A percentile compares a stretch with the other conserved stretches of the same genome.
These are phyloP conservation scores for Carex kokanica DNA, from an alignment of 176 grass and related monocot species.

Conservation along the genomic window DNA sequence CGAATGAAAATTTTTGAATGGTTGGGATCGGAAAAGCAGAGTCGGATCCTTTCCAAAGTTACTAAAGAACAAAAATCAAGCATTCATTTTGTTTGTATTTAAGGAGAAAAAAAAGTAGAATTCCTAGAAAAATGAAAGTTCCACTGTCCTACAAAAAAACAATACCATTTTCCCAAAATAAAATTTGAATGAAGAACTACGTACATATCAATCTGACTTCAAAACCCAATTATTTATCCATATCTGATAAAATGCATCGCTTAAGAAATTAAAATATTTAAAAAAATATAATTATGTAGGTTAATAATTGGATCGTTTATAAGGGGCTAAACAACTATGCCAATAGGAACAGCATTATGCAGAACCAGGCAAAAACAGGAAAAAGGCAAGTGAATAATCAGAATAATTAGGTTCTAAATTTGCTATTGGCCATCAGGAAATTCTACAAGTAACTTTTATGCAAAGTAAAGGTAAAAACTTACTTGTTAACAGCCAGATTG, in stretches of 20 bases:
- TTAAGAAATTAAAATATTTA: not conserved
- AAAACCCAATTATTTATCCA: not conserved
- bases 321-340: not conserved
- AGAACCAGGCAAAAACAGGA: not conserved
- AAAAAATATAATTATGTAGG: not conserved
- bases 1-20: too few species aligned
- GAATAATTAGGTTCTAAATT: not conserved
- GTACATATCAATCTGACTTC: not conserved
- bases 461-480: constrained; percentile 16
- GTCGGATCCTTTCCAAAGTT: not conserved
- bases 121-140: not conserved
- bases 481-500: constrained; percentile 72
- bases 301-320: not conserved
- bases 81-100: not conserved
- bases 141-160: not conserved
- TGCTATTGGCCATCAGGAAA: too few species aligned
- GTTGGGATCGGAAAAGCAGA: too few species aligned
- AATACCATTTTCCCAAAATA: not conserved
- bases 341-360: not conserved
- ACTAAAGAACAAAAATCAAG: constrained; percentile 4
- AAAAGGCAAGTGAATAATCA: not conserved
- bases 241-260: not conserved
- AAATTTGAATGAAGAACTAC: not conserved
- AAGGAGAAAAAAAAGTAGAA: not conserved
- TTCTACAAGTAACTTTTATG: not conserved